Evolutionary conservation across 768 basidiomycete species (phyloP).

Genomic region (Stropharia rugosoannulata): DNA sequence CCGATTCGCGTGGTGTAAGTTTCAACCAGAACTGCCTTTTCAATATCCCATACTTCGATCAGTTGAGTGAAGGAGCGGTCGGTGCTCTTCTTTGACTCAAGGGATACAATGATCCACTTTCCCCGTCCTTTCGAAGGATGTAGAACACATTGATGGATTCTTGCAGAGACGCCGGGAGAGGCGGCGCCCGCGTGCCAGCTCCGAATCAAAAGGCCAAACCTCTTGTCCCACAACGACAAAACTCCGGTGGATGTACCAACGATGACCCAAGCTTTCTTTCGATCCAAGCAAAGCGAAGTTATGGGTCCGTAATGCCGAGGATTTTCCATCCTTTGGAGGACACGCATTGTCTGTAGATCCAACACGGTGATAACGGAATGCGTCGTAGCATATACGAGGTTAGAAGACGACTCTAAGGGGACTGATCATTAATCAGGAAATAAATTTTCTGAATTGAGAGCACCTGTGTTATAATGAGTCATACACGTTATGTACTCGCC

Average conservation of each 20-base stretch:
- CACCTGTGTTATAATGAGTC: slow-evolving; percentile 79
- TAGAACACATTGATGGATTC: slow-evolving; percentile 72
- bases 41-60: slow-evolving; percentile 93
- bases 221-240: slow-evolving; percentile 90
- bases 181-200: slow-evolving; percentile 79
- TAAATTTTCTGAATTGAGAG: slow-evolving; percentile 5
- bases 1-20: slow-evolving; percentile 63
- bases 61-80: slow-evolving; percentile 50
- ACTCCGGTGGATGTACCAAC: slow-evolving; percentile 86
- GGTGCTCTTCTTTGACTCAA: slow-evolving; percentile 47
- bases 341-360: slow-evolving; percentile 83
- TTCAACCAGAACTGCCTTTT: slow-evolving; percentile 77
- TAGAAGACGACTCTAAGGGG: slow-evolving; percentile 63
- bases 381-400: slow-evolving; percentile 83
- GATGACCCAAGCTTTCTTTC: slow-evolving; percentile 84
- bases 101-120: slow-evolving; percentile 86
- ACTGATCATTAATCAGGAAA: background rate
- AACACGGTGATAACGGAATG: slow-evolving; percentile 73
- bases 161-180: slow-evolving; percentile 47
- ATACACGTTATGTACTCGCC: slow-evolving; percentile 86
- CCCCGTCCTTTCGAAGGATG: slow-evolving; percentile 89
- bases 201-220: slow-evolving; percentile 86
- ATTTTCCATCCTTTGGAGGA: slow-evolving; percentile 77
- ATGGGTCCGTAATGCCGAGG: slow-evolving; percentile 87
- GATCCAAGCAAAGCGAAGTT: slow-evolving; percentile 80